Evolutionary conservation across 768 basidiomycete genomes (phyloP), one percentile per base, ranked within the genome.

Genomic region (Boletus rubroflammeus): DNA sequence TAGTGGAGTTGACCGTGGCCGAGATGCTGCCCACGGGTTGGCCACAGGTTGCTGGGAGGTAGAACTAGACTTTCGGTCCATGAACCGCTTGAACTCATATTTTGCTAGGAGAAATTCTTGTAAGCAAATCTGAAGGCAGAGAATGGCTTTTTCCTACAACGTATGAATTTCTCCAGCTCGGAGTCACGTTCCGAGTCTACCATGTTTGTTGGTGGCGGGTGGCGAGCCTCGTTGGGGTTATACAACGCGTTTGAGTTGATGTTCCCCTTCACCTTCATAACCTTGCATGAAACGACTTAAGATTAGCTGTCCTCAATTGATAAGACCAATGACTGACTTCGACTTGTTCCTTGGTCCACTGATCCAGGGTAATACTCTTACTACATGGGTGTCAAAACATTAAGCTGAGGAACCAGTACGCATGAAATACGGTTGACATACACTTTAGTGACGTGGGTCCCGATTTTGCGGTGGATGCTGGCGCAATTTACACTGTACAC

Each of bases 371-470:
- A 36, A 97, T 62, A 65, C 92, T 95, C 78, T 96, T 97, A 56
- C 93, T 96, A 25, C 19, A 17, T 43, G 53, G 44, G 40, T 42
- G 53, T 63, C 43, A 36, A 36, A 41, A 15, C 26, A 50, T 53
- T 51, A 34, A 40, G n/a, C 47, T 15, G 13, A 32, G 35, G 48
- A 50, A 42, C 10, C 34, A 8, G n/a, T n/a, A n/a, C n/a, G n/a
- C n/a, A n/a, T n/a, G n/a, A 45, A 31, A 54, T n/a, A 28, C 7
- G 54, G 34, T 8, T 47, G 29, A 77, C 82, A 67, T 77, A 94
- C 92, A 98, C 90, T 83, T 97, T 94, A 0, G 89, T 84, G 60
- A 93, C 78, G 68, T 98, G 95, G 5, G 92, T 95, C 2, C 95
- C 95, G 54, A 98, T 86, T 76, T 95, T 96, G 50, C 95, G 81